Base-by-base conservation (phyloP, 345 rosid genomes). In the Fremontodendron californicum region DNA sequence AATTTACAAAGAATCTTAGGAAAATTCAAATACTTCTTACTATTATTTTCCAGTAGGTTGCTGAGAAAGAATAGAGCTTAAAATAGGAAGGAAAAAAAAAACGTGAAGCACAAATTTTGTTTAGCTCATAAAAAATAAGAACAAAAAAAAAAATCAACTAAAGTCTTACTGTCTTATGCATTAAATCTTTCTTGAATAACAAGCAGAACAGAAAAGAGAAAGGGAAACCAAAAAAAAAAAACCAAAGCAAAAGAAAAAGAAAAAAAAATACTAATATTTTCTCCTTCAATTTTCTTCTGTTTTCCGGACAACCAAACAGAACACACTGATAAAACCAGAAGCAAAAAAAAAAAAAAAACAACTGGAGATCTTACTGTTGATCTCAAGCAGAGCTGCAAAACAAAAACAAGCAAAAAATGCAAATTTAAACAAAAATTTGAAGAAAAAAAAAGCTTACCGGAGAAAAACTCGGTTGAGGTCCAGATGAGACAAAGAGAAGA, bases 401-500 rank as follows among this genome's bases (percentile, higher is more conserved):
- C 11, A 12, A 61, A 69, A 10, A 0, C 13, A 60, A 49, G 9
- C 31, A 65, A 43, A 7, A 29, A 61, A 61, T 66, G 62, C 61
- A 77, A 46, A 35, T 77, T 60, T 63, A 48, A 75, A 40, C n/a
- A 29, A 60, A 60, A 81, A 40, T 29, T 37, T 0, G 7, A 35
- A 73, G 23, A 51, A 54, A 54, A 19, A 15, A 60, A 23, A 52
- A 21, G 31, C 77, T 62, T 37, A 83, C 76, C 81, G 37, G 68
- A 82, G 76, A 63, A 21, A 46, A 79, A 19, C 51, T 45, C 67
- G 23, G 51, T 57, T 33, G 3, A 40, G 62, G 35, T 18, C 27
- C 4, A 35, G 63, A 63, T 57, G 40, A 40, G 54, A 79, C 70
- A 43, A 76, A 75, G 76, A 75, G 54, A 77, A 77, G 75, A 58